Evolutionary conservation across 78 protist genomes (phyloP), one percentile per base, ranked within the genome.

Genomic region (Dictyostelium intermedium): DNA sequence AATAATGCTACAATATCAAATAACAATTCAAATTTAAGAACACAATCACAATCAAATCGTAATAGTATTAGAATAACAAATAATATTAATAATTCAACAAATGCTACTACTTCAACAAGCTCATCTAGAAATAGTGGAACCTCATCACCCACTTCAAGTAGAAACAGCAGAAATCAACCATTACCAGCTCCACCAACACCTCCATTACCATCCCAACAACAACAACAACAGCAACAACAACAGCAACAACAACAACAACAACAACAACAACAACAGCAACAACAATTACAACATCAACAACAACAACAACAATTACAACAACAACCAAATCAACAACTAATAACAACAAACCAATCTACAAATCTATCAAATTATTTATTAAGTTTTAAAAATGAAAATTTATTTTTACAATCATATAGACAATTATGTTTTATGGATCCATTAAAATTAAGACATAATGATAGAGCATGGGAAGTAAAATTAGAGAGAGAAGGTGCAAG

Each of bases 401-500:
- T 93, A 37, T 93, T 93, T 27, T 43, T 85, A 37, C 96, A 93
- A 79, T 30, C 87, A 20, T 93, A 79, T 60, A 66, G 77, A 30
- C 96, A 93, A 74, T 43, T 93, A 5, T 27, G 45, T 25, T 10
- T 41, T 37, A 35, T 95, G n/a, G 97, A 84, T 39, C 95, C 93
- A 41, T 25, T 43, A 7, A 73, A 84, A 45, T 73, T 95, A 43
- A 23, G 95, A 16, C 91, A 77, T 61, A 82, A 82, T 41, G 97
- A 95, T 61, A 30, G 97, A 13, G 97, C 97, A 20, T 95, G 74
- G 84, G 93, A 86, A 41, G 97, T 95, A 43, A 91, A 84, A 53
- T 86, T 95, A 32, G 92, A 95, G 27, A 56, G 92, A 30, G 97
- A 95, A 37, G 97, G 95, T 10, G 97, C 97, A 10, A 66, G 91